Conservation (phyloP, 2,329 filamentous ascomycete genomes). For the Cladosporium austrohemisphaericum region DNA sequence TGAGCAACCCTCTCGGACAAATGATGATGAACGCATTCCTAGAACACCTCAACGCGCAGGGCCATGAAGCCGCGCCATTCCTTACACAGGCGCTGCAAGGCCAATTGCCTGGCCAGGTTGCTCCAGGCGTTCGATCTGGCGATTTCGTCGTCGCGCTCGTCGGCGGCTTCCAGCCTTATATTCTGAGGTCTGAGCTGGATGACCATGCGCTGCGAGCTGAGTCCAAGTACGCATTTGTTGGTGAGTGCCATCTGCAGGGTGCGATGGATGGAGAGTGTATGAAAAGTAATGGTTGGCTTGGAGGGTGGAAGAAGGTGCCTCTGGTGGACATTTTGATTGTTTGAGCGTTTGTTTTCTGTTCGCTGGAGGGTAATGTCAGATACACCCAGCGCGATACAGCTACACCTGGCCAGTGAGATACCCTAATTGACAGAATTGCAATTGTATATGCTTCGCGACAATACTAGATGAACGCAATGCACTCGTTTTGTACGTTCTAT, state of each 20-base stretch:
- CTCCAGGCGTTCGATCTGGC: conserved; percentile 5
- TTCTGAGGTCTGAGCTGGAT: background rate
- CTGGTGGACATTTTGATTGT: conserved; percentile 8
- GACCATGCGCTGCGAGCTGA: background rate
- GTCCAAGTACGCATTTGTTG: conserved; percentile 9
- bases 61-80: background rate
- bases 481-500: too few relatives aligned
- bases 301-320: background rate
- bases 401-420: too few relatives aligned
- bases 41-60: background rate
- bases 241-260: conserved; percentile 13
- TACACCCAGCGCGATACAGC: too few relatives aligned
- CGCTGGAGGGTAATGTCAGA: too few relatives aligned
- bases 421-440: too few relatives aligned
- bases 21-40: conserved; percentile 10
- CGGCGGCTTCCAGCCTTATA: conserved; percentile 14
- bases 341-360: too few relatives aligned
- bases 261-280: conserved; percentile 13
- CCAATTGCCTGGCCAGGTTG: conserved; percentile 2
- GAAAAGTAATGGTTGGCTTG: background rate
- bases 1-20: background rate
- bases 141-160: conserved; percentile 14
- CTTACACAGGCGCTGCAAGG: background rate
- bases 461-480: too few relatives aligned
- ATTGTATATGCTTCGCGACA: too few relatives aligned